Evolutionary conservation across 2,329 filamentous ascomycete genomes (phyloP), one percentile per base, ranked within the genome.

Genomic region (Neoarthrinium moseri): DNA sequence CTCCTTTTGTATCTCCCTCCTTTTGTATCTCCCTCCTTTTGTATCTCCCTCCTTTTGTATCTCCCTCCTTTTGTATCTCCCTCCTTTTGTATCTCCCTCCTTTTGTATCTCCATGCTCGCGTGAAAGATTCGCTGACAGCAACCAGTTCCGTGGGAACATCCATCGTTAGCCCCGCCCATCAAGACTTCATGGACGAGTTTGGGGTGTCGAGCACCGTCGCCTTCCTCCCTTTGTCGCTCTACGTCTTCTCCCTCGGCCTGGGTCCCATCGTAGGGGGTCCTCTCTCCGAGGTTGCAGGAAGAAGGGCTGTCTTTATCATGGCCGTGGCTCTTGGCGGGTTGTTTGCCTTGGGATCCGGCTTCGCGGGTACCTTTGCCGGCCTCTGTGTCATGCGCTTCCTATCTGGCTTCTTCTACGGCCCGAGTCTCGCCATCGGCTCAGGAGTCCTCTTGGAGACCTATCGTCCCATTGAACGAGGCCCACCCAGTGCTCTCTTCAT

Each of bases 201-300:
- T 58, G 52, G 69, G 35, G 70, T 84, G 11, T 72, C 70, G 12
- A 69, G 71, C 39, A 83, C 78, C 1, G 69, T 73, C 6, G 77
- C 82, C 0, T 66, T 86, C n/a, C 63, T 86, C 0, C 77, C 78
- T 0, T 60, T 86, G 1, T 75, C 82, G 0, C 59, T 83, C 5
- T 87, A 83, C 58, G 74, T 81, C 5, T 62, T 84, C 8, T 82
- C 81, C 0, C 69, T 86, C 0, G 79, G 68, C 3, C 66, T 84
- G 13, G 83, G 82, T 0, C 83, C 83, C 6, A 64, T 84, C 40
- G 50, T 83, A 12, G 77, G 77, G 8, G 80, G 81, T 0, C 83
- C 81, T 0, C 55, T 84, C 1, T 81, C 76, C 39, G 83, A 86
- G 56, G 74, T 70, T 0, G 63, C 77, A 26, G 83, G 83, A 2